These are phyloP conservation scores for Kandelia obovata DNA, from an alignment of 345 rosid genomes.

Conservation along the genomic window DNA sequence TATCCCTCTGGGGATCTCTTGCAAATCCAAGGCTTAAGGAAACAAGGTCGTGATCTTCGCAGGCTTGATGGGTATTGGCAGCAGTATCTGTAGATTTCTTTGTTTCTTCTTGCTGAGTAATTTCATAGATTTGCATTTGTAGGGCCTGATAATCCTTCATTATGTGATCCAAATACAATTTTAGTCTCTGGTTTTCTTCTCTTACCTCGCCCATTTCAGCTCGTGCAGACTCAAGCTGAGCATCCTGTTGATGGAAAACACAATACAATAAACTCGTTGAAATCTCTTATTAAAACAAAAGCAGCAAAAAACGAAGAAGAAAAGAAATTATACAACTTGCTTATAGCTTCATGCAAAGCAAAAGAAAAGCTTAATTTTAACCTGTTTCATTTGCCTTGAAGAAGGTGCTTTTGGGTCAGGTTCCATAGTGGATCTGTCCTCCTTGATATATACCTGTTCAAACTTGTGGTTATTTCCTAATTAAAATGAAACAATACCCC, in stretches of 20 bases:
- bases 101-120: slow-evolving; percentile 35
- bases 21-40: slow-evolving; percentile 67
- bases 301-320: no score
- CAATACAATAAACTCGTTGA: neutral
- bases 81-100: slow-evolving; percentile 15
- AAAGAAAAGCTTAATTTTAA: neutral
- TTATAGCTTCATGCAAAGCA: neutral
- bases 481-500: neutral
- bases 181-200: slow-evolving; percentile 76
- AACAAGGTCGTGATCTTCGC: slow-evolving; percentile 53
- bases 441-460: slow-evolving; percentile 14
- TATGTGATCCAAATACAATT: slow-evolving; percentile 42
- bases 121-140: slow-evolving; percentile 47
- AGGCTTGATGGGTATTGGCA: slow-evolving; percentile 5
- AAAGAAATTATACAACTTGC: no score
- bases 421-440: slow-evolving; percentile 15
- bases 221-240: slow-evolving; percentile 55
- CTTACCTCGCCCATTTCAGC: slow-evolving; percentile 67
- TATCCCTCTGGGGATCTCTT: slow-evolving; percentile 32
- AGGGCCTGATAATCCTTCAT: slow-evolving; percentile 65
- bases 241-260: slow-evolving; percentile 26
- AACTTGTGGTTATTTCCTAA: neutral
- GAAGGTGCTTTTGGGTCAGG: slow-evolving; percentile 23
- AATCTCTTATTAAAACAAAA: neutral
- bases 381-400: slow-evolving; percentile 23